Evolutionary conservation across 2,329 filamentous ascomycete species (phyloP).

Genomic region (Pseudogymnoascus sp.): DNA sequence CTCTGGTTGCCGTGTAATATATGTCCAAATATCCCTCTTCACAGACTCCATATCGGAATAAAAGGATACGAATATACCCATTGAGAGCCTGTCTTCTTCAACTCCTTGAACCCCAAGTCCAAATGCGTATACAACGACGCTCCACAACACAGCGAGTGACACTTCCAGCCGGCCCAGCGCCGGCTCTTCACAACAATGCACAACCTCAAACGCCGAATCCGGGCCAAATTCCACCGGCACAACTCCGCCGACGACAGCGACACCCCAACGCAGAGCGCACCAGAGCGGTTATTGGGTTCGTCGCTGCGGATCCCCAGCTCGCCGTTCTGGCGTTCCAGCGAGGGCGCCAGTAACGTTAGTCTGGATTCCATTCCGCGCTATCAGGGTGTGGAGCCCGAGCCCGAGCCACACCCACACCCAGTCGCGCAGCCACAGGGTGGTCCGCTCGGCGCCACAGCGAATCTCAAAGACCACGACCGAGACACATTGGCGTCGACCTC

Average conservation of each 20-base stretch:
- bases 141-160: background rate
- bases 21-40: background rate
- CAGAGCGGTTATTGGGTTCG: background rate
- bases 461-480: background rate
- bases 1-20: background rate
- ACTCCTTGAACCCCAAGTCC: background rate
- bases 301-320: background rate
- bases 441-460: background rate
- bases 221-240: background rate
- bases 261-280: background rate
- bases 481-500: background rate
- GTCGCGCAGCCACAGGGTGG: background rate
- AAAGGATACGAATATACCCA: background rate
- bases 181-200: background rate
- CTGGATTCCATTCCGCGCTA: background rate
- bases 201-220: constrained; percentile 1
- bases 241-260: background rate
- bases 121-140: background rate
- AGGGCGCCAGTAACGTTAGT: background rate
- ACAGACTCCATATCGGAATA: background rate
- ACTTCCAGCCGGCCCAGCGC: background rate
- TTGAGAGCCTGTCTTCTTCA: background rate
- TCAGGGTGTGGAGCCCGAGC: background rate
- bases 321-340: background rate
- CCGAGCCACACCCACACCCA: background rate